A percentile compares a stretch with the other conserved stretches of the same genome.
Evolutionary conservation across 352 stramenopile species (phyloP).

Genomic region (Pythium sukuiense): DNA sequence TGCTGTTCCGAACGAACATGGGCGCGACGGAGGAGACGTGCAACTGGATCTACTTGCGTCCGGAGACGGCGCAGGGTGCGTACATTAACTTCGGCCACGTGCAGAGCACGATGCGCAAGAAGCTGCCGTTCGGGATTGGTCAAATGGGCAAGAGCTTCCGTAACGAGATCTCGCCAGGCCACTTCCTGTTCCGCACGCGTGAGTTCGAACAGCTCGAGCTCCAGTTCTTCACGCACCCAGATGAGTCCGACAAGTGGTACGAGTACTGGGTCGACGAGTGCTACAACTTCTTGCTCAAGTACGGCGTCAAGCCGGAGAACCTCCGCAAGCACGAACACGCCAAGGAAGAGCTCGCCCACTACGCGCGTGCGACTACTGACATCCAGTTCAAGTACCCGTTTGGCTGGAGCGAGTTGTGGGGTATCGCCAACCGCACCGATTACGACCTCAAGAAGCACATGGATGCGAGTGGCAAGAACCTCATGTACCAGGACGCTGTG

Average conservation of each 20-base stretch:
- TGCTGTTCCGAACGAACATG: slow-evolving; percentile 97
- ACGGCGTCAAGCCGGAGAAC: slow-evolving; percentile 87
- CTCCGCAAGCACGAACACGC: slow-evolving; percentile 93
- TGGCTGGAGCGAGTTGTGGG: slow-evolving; percentile 96
- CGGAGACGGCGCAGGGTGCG: slow-evolving; percentile 97
- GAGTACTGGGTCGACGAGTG: slow-evolving; percentile 93
- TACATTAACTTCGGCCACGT: slow-evolving; percentile 99
- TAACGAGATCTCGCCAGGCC: slow-evolving; percentile 97
- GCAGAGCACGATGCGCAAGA: slow-evolving; percentile 88
- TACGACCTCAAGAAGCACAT: slow-evolving; percentile 97
- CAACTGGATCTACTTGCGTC: slow-evolving; percentile 93
- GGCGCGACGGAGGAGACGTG: slow-evolving; percentile 89
- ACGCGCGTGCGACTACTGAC: slow-evolving; percentile 97
- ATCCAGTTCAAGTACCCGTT: slow-evolving; percentile 98
- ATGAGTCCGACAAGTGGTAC: slow-evolving; percentile 77
- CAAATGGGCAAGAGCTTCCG: slow-evolving; percentile 98
- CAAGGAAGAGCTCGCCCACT: slow-evolving; percentile 94
- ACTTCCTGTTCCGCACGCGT: slow-evolving; percentile 96
- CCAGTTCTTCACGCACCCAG: slow-evolving; percentile 78
- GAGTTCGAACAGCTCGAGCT: slow-evolving; percentile 99
- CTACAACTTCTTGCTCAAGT: slow-evolving; percentile 89
- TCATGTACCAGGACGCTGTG: slow-evolving; percentile 61
- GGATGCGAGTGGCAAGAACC: slow-evolving; percentile 91
- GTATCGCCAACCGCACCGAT: slow-evolving; percentile 94
- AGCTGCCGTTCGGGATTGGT: slow-evolving; percentile 95